Evolutionary conservation across 352 stramenopile genomes (phyloP).

Genomic region (Pythium coloratum): DNA sequence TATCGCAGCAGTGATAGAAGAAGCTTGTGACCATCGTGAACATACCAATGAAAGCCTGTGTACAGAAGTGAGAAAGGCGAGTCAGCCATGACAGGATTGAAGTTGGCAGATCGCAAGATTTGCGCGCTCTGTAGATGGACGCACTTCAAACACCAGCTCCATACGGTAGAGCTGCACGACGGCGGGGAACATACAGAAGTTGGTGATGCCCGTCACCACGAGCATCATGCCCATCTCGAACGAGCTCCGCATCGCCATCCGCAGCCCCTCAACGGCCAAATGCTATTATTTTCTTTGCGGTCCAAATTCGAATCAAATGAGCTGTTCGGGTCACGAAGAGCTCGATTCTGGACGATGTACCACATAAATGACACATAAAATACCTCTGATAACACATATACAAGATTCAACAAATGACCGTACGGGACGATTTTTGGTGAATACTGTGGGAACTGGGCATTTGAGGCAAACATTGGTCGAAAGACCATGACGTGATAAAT

Average conservation of each 20-base stretch:
- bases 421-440: constrained; percentile 7
- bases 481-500: constrained; percentile 85
- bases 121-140: neutral
- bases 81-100: neutral
- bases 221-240: constrained; percentile 77
- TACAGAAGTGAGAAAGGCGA: neutral
- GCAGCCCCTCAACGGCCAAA: neutral
- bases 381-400: neutral
- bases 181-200: constrained; percentile 78
- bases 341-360: neutral
- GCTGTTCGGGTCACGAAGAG: neutral
- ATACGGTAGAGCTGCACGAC: constrained; percentile 56
- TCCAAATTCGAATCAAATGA: neutral
- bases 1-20: constrained; percentile 80
- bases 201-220: constrained; percentile 67
- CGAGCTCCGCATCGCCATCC: constrained; percentile 45
- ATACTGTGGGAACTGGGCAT: neutral
- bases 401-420: neutral
- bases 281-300: neutral
- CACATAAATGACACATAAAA: neutral
- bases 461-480: constrained; percentile 34
- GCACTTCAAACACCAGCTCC: constrained; percentile 75
- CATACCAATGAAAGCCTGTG: constrained; percentile 68
- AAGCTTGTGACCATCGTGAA: constrained; percentile 84
- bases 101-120: neutral